Evolutionary conservation across 345 rosid genomes (phyloP), one percentile per base, ranked within the genome.

Genomic region (Euphorbia lathyris): DNA sequence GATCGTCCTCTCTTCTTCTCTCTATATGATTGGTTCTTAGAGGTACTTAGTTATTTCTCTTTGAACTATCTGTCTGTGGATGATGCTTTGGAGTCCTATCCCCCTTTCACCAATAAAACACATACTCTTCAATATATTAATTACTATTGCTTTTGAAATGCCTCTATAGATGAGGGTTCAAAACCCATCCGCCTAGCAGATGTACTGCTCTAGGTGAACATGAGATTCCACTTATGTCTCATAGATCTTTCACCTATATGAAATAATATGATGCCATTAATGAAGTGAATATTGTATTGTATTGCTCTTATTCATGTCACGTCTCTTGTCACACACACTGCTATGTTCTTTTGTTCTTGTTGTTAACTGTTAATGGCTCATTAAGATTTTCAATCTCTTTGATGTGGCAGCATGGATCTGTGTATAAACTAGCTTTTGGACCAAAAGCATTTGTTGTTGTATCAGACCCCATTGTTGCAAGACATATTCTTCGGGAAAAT

Each of bases 391-490:
- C 42, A 19, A 27, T 76, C 58, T 69, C 42, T 69, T 53, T 60
- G 12, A 60, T 73, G 42, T 65, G 74, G 66, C 92, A 94, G 98
- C 90, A 91, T 72, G 98, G 98, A 65, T 84, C 96, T 17, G 91
- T 94, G 19, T 94, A 88, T 74, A 94, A 94, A 66, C 98, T 94
- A 77, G 97, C 98, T 60, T 94, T 94, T 86, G 98, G 98, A 50
- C 98, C 97, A 50, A 94, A 94, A 74, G 90, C 98, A 10, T 94
- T 94, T 82, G 97, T 94, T 73, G 97, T 94, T 69, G 89, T 91
- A 73, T 94, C 98, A 1, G 98, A 94, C 80, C 95, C 98, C 8
- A 84, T 91, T 65, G 81, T 91, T 76, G 91, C 94, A 51, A 84
- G 95, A 76, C 87, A 91, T 79, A 80, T 94, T 58, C 93, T 89